These are phyloP conservation scores for Yamadazyma songkhlaensis DNA, from an alignment of 1,139 yeast genomes.

Conservation along the genomic window DNA sequence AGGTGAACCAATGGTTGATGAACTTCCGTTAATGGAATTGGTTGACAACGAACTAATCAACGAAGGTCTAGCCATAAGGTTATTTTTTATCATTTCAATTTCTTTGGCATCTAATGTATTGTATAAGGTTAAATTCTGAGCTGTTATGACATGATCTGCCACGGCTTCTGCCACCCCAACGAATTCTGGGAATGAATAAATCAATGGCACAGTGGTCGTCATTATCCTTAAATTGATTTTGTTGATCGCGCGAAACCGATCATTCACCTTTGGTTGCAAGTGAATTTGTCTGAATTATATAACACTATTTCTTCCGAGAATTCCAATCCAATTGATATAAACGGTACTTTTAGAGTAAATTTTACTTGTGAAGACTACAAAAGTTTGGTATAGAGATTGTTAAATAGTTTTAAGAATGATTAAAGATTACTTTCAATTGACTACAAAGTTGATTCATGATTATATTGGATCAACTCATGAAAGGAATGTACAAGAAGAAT, in stretches of 20 bases:
- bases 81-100: slow-evolving; percentile 23
- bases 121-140: slow-evolving; percentile 70
- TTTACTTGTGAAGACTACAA: too few species aligned
- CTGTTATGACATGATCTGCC: slow-evolving; percentile 80
- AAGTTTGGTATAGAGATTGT: too few species aligned
- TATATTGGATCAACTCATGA: slow-evolving; percentile 20
- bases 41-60: slow-evolving; percentile 15
- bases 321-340: too few species aligned
- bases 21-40: slow-evolving; percentile 9
- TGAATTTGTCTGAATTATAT: too few species aligned
- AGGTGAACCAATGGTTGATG: slow-evolving; percentile 5
- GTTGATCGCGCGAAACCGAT: too few species aligned
- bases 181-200: slow-evolving; percentile 86
- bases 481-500: slow-evolving; percentile 11
- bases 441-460: slow-evolving; percentile 23
- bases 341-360: too few species aligned
- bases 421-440: slow-evolving; percentile 23
- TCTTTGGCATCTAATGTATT: slow-evolving; percentile 42
- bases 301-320: too few species aligned
- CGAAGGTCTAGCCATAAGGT: slow-evolving; percentile 19
- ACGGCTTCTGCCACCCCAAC: slow-evolving; percentile 92
- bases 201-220: slow-evolving; percentile 92
- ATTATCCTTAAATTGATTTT: slow-evolving; percentile 26
- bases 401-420: slow-evolving; percentile 15
- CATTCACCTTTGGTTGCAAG: too few species aligned